Conservation (phyloP, 192 early-diverging fungal genomes). For the Backusella tarrabulga region DNA sequence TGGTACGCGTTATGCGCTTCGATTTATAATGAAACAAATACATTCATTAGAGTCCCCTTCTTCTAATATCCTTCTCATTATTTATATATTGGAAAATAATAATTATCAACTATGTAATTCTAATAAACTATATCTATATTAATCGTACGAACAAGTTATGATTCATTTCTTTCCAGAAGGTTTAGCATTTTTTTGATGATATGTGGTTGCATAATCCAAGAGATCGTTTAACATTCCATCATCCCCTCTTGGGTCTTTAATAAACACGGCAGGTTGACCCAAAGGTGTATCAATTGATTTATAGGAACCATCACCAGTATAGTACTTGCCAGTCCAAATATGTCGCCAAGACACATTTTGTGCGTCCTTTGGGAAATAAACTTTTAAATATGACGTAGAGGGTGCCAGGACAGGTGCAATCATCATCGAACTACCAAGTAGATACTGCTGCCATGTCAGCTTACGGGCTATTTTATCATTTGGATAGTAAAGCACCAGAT, state of each 20-base stretch:
- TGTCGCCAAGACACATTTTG: slow-evolving; percentile 30
- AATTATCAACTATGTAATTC: not conserved
- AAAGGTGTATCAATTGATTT: slow-evolving; percentile 34
- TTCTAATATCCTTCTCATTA: slow-evolving; percentile 1
- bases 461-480: slow-evolving; percentile 25
- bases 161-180: not conserved
- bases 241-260: slow-evolving; percentile 37
- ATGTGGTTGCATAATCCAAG: slow-evolving; percentile 20
- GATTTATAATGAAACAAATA: slow-evolving; percentile 5
- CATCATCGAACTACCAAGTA: slow-evolving; percentile 34
- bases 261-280: slow-evolving; percentile 37
- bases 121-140: not conserved
- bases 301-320: slow-evolving; percentile 28
- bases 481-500: slow-evolving; percentile 37
- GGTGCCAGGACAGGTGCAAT: slow-evolving; percentile 36
- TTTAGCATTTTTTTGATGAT: slow-evolving; percentile 9
- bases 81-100: not conserved
- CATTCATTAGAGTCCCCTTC: slow-evolving; percentile 12
- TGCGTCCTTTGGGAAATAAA: slow-evolving; percentile 35
- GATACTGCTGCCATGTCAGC: slow-evolving; percentile 42
- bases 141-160: not conserved
- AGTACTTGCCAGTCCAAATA: slow-evolving; percentile 37
- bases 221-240: slow-evolving; percentile 22
- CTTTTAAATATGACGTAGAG: slow-evolving; percentile 31
- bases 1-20: slow-evolving; percentile 20